Conservation (phyloP, 192 early-diverging fungal genomes). For the Mortierella alpina region DNA sequence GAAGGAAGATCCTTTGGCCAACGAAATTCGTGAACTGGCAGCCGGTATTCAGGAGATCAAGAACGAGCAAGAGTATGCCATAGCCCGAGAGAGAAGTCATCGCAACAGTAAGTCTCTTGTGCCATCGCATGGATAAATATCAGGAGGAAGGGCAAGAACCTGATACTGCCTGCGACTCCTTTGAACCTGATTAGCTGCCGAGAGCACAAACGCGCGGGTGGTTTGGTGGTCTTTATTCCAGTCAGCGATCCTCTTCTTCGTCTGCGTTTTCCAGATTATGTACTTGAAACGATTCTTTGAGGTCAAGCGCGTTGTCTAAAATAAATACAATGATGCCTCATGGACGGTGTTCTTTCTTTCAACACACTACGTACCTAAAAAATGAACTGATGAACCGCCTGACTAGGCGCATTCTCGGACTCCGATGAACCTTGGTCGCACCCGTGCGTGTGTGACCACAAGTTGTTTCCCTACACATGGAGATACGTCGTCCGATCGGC, state of each 20-base stretch:
- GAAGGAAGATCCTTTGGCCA: conserved; percentile 69
- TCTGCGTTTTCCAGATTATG: conserved; percentile 78
- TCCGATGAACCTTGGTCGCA: too few species aligned
- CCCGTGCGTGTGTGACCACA: too few species aligned
- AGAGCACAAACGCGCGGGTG: conserved; percentile 82
- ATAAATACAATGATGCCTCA: too few species aligned
- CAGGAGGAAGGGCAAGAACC: background rate
- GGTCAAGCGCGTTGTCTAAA: conserved; percentile 72
- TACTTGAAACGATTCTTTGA: conserved; percentile 83
- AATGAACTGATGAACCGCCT: too few species aligned
- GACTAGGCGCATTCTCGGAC: too few species aligned
- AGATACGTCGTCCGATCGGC: too few species aligned
- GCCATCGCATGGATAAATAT: background rate
- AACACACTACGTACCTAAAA: too few species aligned
- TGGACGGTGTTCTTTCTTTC: too few species aligned
- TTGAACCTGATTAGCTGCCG: conserved; percentile 66
- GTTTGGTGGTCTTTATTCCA: conserved; percentile 83
- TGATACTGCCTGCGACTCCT: background rate
- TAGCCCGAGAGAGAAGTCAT: conserved; percentile 69
- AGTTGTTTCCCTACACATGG: too few species aligned
- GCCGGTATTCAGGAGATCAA: conserved; percentile 69
- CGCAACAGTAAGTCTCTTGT: conserved; percentile 69
- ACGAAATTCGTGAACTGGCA: conserved; percentile 72
- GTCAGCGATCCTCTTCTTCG: conserved; percentile 65
- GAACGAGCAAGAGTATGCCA: conserved; percentile 80